Evolutionary conservation across 192 early-diverging fungal species (phyloP).

Genomic region (Helicostylum pulchrum): DNA sequence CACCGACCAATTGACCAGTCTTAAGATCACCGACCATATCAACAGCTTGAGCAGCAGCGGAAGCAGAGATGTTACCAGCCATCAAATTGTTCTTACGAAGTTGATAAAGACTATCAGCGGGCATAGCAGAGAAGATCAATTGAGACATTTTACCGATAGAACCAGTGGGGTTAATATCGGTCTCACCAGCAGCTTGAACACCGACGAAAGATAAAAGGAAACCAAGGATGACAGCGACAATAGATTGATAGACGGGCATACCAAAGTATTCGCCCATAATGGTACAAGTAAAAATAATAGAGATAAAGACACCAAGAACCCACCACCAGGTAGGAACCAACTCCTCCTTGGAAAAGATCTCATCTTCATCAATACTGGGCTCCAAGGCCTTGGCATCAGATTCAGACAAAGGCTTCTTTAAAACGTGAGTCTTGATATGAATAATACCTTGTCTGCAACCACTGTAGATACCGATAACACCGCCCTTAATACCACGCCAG

Average conservation of each 20-base stretch:
- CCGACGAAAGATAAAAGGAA: slow-evolving; percentile 68
- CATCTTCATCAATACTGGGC: slow-evolving; percentile 33
- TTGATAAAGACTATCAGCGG: slow-evolving; percentile 29
- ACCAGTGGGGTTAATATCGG: slow-evolving; percentile 66
- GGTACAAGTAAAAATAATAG: slow-evolving; percentile 49
- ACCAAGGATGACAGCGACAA: slow-evolving; percentile 58
- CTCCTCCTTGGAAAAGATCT: slow-evolving; percentile 42
- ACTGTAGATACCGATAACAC: slow-evolving; percentile 10
- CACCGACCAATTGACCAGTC: slow-evolving; percentile 62
- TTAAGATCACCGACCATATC: slow-evolving; percentile 76
- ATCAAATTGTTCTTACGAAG: slow-evolving; percentile 57
- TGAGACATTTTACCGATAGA: slow-evolving; percentile 65
- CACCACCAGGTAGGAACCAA: slow-evolving; percentile 56
- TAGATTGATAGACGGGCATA: slow-evolving; percentile 54
- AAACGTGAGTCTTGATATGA: slow-evolving; percentile 11
- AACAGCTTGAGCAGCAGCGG: slow-evolving; percentile 55
- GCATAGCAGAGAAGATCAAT: slow-evolving; percentile 59
- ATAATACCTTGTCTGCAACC: slow-evolving; percentile 4
- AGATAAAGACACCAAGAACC: slow-evolving; percentile 49
- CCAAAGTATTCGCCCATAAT: slow-evolving; percentile 56
- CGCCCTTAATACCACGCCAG: slow-evolving; percentile 42
- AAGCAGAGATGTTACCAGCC: slow-evolving; percentile 58
- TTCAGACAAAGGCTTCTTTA: slow-evolving; percentile 9
- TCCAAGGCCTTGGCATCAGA: slow-evolving; percentile 6
- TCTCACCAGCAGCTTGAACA: slow-evolving; percentile 59